phyloP scores from a whole-genome alignment of 257 asterid species.

The Salvia hispanica region DNA sequence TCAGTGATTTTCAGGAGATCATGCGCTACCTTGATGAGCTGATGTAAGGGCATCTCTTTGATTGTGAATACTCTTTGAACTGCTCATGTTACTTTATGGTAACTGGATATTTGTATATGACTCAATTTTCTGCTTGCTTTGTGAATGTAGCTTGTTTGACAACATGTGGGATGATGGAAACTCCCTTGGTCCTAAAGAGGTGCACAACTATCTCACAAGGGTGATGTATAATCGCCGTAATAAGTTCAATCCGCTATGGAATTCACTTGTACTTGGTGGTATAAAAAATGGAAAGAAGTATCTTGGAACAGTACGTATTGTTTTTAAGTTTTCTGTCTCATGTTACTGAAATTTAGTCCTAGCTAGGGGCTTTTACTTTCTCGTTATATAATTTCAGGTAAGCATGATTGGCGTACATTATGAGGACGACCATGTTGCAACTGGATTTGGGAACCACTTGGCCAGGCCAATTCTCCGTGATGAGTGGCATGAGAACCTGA shows the following conservation, averaged over 20 bases:
- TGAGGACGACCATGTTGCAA: slow-evolving; percentile 83
- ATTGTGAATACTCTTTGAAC: not conserved
- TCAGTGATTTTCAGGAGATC: slow-evolving; percentile 97
- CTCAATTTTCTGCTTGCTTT: slow-evolving; percentile 31
- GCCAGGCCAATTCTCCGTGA: slow-evolving; percentile 93
- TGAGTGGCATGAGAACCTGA: slow-evolving; percentile 88
- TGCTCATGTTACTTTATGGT: not conserved
- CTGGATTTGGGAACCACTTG: slow-evolving; percentile 94
- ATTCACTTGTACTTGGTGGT: slow-evolving; percentile 91
- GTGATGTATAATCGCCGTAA: slow-evolving; percentile 97
- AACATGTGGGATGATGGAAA: slow-evolving; percentile 99
- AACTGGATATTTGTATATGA: not conserved
- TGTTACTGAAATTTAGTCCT: slow-evolving; percentile 3
- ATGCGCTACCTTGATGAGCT: slow-evolving; percentile 85
- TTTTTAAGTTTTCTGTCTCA: slow-evolving; percentile 5
- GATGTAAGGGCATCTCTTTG: slow-evolving; percentile 48
- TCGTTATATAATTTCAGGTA: slow-evolving; percentile 48
- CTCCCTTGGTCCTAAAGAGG: slow-evolving; percentile 96
- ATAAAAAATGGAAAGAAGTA: slow-evolving; percentile 92
- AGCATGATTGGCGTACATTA: slow-evolving; percentile 98
- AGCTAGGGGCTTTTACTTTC: not conserved
- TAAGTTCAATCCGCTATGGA: slow-evolving; percentile 96
- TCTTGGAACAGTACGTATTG: slow-evolving; percentile 74
- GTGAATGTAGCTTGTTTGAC: slow-evolving; percentile 65
- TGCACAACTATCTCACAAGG: slow-evolving; percentile 80